Evolutionary conservation across 257 asterid species (phyloP).

Genomic region (Solanum pimpinellifolium): DNA sequence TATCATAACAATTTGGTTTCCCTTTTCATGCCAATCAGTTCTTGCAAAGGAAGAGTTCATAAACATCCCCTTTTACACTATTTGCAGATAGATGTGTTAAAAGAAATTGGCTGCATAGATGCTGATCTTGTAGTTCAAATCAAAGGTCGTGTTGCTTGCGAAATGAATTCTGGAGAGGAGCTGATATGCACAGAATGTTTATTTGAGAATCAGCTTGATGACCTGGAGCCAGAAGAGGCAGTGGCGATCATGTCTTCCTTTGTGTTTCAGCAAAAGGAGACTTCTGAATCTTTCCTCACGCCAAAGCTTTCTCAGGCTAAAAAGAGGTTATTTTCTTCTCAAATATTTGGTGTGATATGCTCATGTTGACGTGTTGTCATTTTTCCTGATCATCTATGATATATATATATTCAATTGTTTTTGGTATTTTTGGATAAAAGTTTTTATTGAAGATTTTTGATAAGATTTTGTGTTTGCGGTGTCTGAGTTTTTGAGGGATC

Average conservation of each 20-base stretch:
- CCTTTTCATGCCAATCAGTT: neutral
- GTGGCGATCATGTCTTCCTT: slow-evolving; percentile 98
- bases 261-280: slow-evolving; percentile 88
- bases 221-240: slow-evolving; percentile 96
- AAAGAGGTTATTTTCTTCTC: slow-evolving; percentile 31
- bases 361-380: neutral
- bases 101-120: slow-evolving; percentile 86
- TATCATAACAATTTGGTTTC: neutral
- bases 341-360: neutral
- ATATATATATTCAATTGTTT: neutral
- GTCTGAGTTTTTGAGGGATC: neutral
- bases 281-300: slow-evolving; percentile 85
- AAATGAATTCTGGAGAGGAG: slow-evolving; percentile 99
- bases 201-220: slow-evolving; percentile 94
- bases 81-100: slow-evolving; percentile 86
- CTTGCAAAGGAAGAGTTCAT: neutral
- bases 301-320: slow-evolving; percentile 76
- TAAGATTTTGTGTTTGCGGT: neutral
- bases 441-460: neutral
- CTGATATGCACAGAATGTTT: slow-evolving; percentile 91
- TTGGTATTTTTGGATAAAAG: neutral
- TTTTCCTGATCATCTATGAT: neutral
- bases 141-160: slow-evolving; percentile 99
- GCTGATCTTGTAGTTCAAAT: slow-evolving; percentile 91
- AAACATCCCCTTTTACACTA: slow-evolving; percentile 11